These are phyloP conservation scores for Citrullus colocynthis DNA, from an alignment of 306 rosid species.

Conservation along the genomic window DNA sequence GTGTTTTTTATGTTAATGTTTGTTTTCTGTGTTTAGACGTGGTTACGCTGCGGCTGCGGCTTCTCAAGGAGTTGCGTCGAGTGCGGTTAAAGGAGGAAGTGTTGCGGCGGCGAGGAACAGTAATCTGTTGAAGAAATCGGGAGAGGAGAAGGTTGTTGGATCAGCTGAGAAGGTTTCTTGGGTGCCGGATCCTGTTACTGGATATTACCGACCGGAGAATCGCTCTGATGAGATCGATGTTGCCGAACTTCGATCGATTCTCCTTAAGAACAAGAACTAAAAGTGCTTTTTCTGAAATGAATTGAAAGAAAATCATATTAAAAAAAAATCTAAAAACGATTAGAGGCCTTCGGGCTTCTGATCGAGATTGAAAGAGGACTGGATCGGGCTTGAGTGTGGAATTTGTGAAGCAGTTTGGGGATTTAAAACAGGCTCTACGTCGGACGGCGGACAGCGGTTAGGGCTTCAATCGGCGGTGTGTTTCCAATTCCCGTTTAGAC, in stretches of 20 bases:
- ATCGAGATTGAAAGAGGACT: neutral
- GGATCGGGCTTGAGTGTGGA: neutral
- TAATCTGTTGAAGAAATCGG: conserved; percentile 27
- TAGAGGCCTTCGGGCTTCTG: neutral
- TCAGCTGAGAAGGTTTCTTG: conserved; percentile 47
- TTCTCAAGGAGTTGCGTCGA: conserved; percentile 30
- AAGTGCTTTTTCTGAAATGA: neutral
- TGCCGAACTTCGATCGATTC: conserved; percentile 58
- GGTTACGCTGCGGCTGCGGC: conserved; percentile 51
- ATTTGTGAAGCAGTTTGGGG: neutral
- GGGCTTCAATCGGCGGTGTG: neutral
- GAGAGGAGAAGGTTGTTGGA: conserved; percentile 17
- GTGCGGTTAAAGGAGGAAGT: conserved; percentile 21
- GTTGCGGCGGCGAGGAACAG: conserved; percentile 12
- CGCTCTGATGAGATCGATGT: conserved; percentile 43
- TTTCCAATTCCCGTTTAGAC: neutral
- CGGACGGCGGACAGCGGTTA: neutral
- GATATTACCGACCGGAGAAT: conserved; percentile 73
- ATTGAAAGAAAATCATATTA: neutral
- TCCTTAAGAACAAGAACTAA: conserved; percentile 29
- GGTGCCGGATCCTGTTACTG: conserved; percentile 89
- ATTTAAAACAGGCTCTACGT: neutral
- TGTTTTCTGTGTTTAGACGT: conserved; percentile 30
- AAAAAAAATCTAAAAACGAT: neutral
- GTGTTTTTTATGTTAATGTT: neutral